Conservation (phyloP, 768 basidiomycete species). For the Leccinum variicolor region DNA sequence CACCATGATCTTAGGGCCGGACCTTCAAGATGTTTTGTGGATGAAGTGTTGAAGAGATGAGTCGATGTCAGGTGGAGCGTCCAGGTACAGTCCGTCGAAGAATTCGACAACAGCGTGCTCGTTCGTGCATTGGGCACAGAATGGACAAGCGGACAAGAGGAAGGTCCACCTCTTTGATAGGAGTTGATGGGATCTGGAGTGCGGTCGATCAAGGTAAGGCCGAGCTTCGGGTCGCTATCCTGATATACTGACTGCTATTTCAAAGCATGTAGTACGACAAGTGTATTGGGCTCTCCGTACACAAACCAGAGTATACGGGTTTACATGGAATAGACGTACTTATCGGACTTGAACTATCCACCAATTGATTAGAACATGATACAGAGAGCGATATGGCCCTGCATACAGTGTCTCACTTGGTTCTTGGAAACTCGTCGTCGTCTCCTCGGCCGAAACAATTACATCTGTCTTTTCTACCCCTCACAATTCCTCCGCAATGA, state of each 20-base stretch:
- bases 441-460: constrained; percentile 16
- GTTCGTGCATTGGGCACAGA: too few relatives aligned
- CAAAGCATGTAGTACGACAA: constrained; percentile 23
- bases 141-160: too few relatives aligned
- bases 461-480: constrained; percentile 6
- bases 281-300: constrained; percentile 14
- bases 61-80: too few relatives aligned
- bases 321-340: constrained; percentile 21
- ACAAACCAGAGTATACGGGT: constrained; percentile 28
- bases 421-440: constrained; percentile 9
- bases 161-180: too few relatives aligned
- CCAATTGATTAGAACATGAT: neutral
- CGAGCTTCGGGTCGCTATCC: neutral
- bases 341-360: neutral
- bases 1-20: too few relatives aligned
- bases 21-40: too few relatives aligned
- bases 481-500: constrained; percentile 10
- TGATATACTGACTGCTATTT: neutral
- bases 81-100: too few relatives aligned
- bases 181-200: too few relatives aligned
- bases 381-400: constrained; percentile 14
- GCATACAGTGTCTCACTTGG: constrained; percentile 19
- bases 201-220: constrained; percentile 22
- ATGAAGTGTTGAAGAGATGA: too few relatives aligned
- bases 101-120: too few relatives aligned